Evolutionary conservation across 2,329 filamentous ascomycete genomes (phyloP), one percentile per base, ranked within the genome.

Genomic region (Colletotrichum godetiae): DNA sequence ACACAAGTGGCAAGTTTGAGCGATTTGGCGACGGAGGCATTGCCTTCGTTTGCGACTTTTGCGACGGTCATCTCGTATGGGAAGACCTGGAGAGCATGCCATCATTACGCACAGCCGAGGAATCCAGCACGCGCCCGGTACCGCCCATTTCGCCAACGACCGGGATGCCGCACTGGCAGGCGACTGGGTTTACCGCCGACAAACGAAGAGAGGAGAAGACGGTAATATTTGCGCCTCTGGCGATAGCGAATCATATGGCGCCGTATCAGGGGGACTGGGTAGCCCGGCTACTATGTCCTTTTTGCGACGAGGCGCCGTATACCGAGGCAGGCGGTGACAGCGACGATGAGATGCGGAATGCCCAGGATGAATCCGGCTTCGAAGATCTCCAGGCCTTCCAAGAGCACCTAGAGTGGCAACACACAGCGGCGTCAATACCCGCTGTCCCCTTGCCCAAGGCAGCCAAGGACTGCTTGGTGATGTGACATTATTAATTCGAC

Each of bases 31-130:
- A 89, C 37, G 78, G 80, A 52, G 88, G 90, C 73, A 84, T 90
- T 60, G 88, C 86, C 8, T 91, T 91, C 76, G 83, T 90, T 8
- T 91, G 89, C 81, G 88, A 91, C 80, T 91, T 87, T 77, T 91
- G 89, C 81, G 89, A 91, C 77, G 89, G 89, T 2, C 88, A 89
- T 77, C 81, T 91, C 29, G 81, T 91, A 27, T 91, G 89, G 89
- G 84, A 88, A 70, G 88, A 91, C 77, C 76, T 91, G 37, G 83
- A 86, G 75, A 82, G 81, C 61, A 87, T 91, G 81, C 89, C 89
- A 6, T 86, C 86, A 1, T 80, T 82, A 67, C 81, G 88, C 46
- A 65, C 42, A 24, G 37, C 67, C 58, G 27, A 63, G 31, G 53
- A 73, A 24, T 59, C 68, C 11, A 65, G 64, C 60, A 46, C n/a